Evolutionary conservation across 2,329 filamentous ascomycete species (phyloP), one percentile per base, ranked within the genome.

Genomic region (Scleromitrula shiraiana): DNA sequence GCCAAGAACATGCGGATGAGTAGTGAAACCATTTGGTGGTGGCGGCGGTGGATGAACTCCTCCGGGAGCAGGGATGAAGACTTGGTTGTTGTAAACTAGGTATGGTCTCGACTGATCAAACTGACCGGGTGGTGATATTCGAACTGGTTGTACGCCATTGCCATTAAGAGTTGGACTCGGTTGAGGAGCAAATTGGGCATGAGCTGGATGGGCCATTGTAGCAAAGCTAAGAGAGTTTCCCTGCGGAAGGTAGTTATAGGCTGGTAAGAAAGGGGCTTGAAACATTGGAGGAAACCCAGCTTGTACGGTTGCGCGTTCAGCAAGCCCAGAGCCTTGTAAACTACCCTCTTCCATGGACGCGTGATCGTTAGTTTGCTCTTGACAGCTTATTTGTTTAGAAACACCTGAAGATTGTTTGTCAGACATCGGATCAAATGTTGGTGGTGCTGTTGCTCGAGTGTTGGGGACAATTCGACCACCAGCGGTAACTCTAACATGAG

Each of bases 401-500:
- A 51, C 36, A n/a, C 61, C 59, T 35, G 59, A 58, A 19, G 44
- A 44, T 19, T 46, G 32, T 17, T 63, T 59, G 9, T 61, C 58
- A 23, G 46, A 36, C 44, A 57, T 62, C 52, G 55, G 60, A 26
- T 61, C 57, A 24, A 62, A 59, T 26, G 42, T 33, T 29, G 59
- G 58, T 3, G 57, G 55, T 19, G 52, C 57, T 26, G 52, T 41
- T 38, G 53, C 71, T 36, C 78, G 72, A 27, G 73, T 81, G 57
- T 83, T 83, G 41, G 79, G 80, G 1, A 84, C 80, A 56, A 84
- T 83, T 30, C 78, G 72, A 35, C 80, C 80, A 50, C 80, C 79
- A 50, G 80, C 80, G 17, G 80, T 84, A 41, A 84, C 80, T 14
- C 80, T 76, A 53, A 83, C 74, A 62, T 83, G 78, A 12, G 78